Evolutionary conservation across 2,329 filamentous ascomycete species (phyloP), one percentile per base, ranked within the genome.

Genomic region (Emmonsiellopsis sp.): DNA sequence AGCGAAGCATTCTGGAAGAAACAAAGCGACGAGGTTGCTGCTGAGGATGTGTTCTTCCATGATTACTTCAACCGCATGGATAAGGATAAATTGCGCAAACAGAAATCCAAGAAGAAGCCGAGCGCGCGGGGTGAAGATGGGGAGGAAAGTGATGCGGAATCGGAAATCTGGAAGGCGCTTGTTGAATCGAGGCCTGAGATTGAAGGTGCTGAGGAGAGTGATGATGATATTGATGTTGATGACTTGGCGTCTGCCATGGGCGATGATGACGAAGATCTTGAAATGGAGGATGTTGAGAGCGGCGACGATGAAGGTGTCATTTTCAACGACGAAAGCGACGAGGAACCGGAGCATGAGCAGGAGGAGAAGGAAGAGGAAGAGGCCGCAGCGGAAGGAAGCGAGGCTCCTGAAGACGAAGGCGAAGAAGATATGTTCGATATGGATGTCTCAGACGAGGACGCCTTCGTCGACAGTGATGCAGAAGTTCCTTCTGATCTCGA

Each of bases 1-100:
- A 86, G 86, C 1, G 87, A 94, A 58, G 77, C 82, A 2, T 98
- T 98, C 77, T 95, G 90, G 89, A 85, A 85, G 64, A 89, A 89
- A 80, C 91, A 89, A 73, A 78, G 81, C n/a, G 85, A 89, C 58
- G 85, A 97, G 52, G 86, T 98, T 44, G 84, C 87, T 2, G 89
- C 84, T 0, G 91, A 98, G 60, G 93, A 98, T 67, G 87, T 90
- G 40, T 98, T 98, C 81, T 98, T 98, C 81, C 93, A 98, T 70
- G 85, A 89, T 60, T 98, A 98, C 80, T 98, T 98, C 73, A 85
- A 82, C 56, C 81, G 85, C 57, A 73, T 87, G 53, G 83, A 83
- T 58, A 89, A 84, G 70, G 80, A 76, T 61, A 77, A 79, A 63
- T 68, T 68, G 57, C 79, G 76, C 62, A 78, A 78, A 62, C 80